Evolutionary conservation across 208 protist genomes (phyloP).

Genomic region (Crithidia bombi): DNA sequence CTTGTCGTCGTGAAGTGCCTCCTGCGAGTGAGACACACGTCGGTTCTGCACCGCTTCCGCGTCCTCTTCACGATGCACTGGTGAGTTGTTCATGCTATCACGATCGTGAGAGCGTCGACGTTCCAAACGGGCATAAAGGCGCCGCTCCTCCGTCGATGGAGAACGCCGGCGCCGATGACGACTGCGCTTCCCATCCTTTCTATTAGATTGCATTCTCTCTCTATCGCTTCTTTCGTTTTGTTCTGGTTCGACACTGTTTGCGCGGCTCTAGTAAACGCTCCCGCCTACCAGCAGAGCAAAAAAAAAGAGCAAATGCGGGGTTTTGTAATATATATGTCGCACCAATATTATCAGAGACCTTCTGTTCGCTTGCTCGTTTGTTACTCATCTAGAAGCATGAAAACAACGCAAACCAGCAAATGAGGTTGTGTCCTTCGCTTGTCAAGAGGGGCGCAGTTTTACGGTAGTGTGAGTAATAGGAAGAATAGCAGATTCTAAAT

Average conservation of each 20-base stretch:
- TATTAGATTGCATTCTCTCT: neutral
- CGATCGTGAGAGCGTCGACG: neutral
- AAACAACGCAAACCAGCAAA: neutral
- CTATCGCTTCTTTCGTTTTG: too few species aligned
- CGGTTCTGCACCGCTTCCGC: too few species aligned
- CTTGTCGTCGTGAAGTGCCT: too few species aligned
- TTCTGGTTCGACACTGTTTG: too few species aligned
- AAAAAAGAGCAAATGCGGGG: neutral
- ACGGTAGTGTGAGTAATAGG: too few species aligned
- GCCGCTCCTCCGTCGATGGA: neutral
- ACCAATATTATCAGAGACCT: neutral
- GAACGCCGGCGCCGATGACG: constrained; percentile 1
- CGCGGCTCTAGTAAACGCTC: neutral
- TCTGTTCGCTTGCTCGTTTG: neutral
- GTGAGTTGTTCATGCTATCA: neutral
- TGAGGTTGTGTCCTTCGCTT: neutral
- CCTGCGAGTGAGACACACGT: too few species aligned
- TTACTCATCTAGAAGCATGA: neutral
- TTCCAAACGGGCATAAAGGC: neutral
- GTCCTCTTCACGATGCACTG: neutral
- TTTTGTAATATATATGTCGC: too few species aligned
- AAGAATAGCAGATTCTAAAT: too few species aligned
- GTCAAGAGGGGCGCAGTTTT: too few species aligned
- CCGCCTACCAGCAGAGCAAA: neutral
- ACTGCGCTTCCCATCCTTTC: neutral